A percentile compares a stretch with the other conserved stretches of the same genome.
phyloP scores from a whole-genome alignment of 495 filamentous ascomycete species.

The Aspergillus funiculosus region DNA sequence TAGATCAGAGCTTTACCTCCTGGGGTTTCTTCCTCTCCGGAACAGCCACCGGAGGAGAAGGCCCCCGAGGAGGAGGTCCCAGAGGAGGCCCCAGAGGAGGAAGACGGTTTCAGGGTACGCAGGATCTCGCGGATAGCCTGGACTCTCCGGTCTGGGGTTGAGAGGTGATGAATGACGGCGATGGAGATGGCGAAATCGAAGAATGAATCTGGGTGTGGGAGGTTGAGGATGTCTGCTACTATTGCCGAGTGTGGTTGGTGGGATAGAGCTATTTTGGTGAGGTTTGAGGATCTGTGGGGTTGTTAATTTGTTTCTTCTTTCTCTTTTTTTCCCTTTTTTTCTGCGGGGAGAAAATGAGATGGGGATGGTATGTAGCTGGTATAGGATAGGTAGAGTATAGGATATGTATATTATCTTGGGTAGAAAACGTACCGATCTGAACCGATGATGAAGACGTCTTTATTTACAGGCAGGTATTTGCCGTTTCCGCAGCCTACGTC shows the following conservation, averaged over 20 bases:
- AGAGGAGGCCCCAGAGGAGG: slow-evolving; percentile 24
- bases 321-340: neutral
- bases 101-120: slow-evolving; percentile 51
- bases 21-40: too few species aligned
- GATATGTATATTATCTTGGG: neutral
- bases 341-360: neutral
- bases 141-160: slow-evolving; percentile 67
- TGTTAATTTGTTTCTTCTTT: neutral
- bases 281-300: slow-evolving; percentile 54
- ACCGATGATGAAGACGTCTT: slow-evolving; percentile 71
- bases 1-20: slow-evolving; percentile 73
- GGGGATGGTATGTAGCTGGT: too few species aligned
- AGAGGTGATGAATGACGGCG: slow-evolving; percentile 91
- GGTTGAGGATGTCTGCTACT: slow-evolving; percentile 65
- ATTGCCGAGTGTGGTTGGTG: slow-evolving; percentile 58
- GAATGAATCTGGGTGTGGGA: slow-evolving; percentile 58
- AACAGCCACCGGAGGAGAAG: too few species aligned
- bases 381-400: slow-evolving; percentile 4
- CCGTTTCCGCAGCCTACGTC: slow-evolving; percentile 93
- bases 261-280: slow-evolving; percentile 64
- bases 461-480: slow-evolving; percentile 83
- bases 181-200: slow-evolving; percentile 96
- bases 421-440: slow-evolving; percentile 65
- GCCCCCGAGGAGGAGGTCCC: too few species aligned
- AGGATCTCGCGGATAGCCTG: slow-evolving; percentile 69